phyloP scores from a whole-genome alignment of 78 protist genomes.

The Planoprotostelium fungivorum region DNA sequence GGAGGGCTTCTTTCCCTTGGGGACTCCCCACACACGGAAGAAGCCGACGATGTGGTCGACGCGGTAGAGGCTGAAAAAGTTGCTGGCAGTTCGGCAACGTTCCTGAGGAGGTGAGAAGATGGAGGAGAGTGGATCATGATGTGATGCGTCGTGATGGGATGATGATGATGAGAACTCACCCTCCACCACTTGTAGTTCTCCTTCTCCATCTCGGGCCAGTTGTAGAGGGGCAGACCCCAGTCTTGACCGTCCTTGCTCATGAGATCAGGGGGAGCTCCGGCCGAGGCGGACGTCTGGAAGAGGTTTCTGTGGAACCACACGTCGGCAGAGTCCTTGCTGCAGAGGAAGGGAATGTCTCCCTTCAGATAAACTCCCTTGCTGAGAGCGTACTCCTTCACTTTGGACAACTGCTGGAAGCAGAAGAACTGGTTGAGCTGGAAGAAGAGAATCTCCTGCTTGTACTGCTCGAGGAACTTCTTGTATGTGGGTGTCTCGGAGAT shows the following conservation, averaged over 20 bases:
- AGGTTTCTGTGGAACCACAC: neutral
- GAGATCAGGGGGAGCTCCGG: neutral
- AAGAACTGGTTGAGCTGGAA: neutral
- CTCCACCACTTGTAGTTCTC: constrained; percentile 1
- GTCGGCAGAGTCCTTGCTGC: neutral
- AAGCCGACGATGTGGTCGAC: neutral
- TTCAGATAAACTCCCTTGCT: neutral
- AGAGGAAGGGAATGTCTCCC: neutral
- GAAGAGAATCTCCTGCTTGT: neutral
- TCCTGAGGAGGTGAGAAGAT: neutral
- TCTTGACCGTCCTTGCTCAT: neutral
- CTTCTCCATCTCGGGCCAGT: neutral
- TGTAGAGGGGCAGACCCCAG: neutral
- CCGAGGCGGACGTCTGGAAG: neutral
- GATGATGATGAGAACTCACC: neutral
- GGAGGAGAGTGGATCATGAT: neutral
- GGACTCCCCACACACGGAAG: neutral
- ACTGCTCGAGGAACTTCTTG: neutral
- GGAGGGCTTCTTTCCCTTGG: neutral
- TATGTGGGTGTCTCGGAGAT: neutral
- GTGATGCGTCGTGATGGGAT: no score
- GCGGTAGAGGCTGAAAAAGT: neutral
- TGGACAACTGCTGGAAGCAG: neutral
- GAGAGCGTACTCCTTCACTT: neutral
- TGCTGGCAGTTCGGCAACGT: neutral